Percentiles rank a stretch among this genome's conserved stretches.
phyloP scores from a whole-genome alignment of 2,329 filamentous ascomycete genomes.

The Alternaria triticina region DNA sequence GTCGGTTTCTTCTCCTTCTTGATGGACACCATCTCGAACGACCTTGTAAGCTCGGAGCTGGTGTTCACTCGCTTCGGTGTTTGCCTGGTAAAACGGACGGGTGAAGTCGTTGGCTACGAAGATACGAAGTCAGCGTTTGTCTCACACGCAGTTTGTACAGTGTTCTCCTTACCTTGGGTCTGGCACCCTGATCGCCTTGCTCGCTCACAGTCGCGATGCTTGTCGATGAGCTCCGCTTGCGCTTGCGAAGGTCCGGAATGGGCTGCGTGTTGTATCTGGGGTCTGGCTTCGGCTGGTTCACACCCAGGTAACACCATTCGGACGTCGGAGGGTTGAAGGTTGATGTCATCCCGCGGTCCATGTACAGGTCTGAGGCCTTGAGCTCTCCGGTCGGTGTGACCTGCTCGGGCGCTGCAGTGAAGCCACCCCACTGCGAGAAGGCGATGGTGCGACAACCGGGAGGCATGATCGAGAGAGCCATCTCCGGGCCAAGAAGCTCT shows the following conservation, averaged over 20 bases:
- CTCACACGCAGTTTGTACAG: neutral
- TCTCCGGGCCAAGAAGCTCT: conserved; percentile 15
- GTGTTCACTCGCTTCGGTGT: conserved; percentile 21
- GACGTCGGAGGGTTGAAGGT: conserved; percentile 25
- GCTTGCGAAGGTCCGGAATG: conserved; percentile 4
- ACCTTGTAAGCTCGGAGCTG: conserved; percentile 26
- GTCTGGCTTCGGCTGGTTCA: conserved; percentile 12
- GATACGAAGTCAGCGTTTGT: neutral
- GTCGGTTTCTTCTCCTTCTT: conserved; percentile 6
- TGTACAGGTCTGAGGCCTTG: conserved; percentile 29
- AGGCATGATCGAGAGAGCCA: conserved; percentile 12
- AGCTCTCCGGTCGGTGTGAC: conserved; percentile 20
- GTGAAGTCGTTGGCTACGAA: neutral
- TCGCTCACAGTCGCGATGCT: conserved; percentile 1
- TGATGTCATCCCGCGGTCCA: conserved; percentile 18
- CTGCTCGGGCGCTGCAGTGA: conserved; percentile 8
- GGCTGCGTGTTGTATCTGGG: neutral
- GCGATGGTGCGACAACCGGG: conserved; percentile 23
- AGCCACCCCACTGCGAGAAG: conserved; percentile 29
- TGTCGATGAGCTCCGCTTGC: conserved; percentile 7
- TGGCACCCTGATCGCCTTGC: neutral
- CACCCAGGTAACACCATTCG: conserved; percentile 28
- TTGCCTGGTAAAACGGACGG: conserved; percentile 20
- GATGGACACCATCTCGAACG: conserved; percentile 10
- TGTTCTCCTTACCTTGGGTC: neutral